Percentiles rank a stretch among this genome's conserved stretches.
Conservation (phyloP, 345 rosid species). For the Camelina sativa region DNA sequence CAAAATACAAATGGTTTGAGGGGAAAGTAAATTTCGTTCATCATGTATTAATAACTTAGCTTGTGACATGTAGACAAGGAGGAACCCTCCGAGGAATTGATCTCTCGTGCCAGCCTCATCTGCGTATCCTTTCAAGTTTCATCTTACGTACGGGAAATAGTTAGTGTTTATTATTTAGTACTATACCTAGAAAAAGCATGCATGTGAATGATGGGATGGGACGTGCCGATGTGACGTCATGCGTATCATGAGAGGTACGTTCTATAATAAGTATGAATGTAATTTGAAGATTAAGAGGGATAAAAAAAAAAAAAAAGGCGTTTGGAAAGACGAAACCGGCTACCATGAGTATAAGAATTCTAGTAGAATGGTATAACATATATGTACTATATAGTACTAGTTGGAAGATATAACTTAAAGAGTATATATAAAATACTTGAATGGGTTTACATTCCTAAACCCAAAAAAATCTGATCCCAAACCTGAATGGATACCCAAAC, state of each 20-base stretch:
- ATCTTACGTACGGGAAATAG: background rate
- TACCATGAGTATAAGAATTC: too few relatives aligned
- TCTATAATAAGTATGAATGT: too few relatives aligned
- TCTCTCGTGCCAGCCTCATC: background rate
- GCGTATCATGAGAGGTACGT: background rate
- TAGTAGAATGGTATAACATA: too few relatives aligned
- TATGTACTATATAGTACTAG: too few relatives aligned
- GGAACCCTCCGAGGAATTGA: background rate
- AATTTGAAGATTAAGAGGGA: too few relatives aligned
- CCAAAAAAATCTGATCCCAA: too few relatives aligned
- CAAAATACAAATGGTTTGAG: background rate
- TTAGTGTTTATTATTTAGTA: background rate
- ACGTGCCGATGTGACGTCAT: background rate
- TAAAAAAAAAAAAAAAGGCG: too few relatives aligned
- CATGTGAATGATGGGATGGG: background rate
- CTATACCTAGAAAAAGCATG: background rate
- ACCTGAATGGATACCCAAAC: too few relatives aligned
- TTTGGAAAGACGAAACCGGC: too few relatives aligned
- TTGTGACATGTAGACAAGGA: background rate
- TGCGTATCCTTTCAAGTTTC: background rate
- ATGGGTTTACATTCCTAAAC: too few relatives aligned
- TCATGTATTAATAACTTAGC: background rate
- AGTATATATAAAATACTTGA: too few relatives aligned
- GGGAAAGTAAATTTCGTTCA: background rate
- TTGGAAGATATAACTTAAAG: too few relatives aligned